Evolutionary conservation across 2,329 filamentous ascomycete species (phyloP), one percentile per base, ranked within the genome.

Genomic region (Xylariomycetidae sp.): DNA sequence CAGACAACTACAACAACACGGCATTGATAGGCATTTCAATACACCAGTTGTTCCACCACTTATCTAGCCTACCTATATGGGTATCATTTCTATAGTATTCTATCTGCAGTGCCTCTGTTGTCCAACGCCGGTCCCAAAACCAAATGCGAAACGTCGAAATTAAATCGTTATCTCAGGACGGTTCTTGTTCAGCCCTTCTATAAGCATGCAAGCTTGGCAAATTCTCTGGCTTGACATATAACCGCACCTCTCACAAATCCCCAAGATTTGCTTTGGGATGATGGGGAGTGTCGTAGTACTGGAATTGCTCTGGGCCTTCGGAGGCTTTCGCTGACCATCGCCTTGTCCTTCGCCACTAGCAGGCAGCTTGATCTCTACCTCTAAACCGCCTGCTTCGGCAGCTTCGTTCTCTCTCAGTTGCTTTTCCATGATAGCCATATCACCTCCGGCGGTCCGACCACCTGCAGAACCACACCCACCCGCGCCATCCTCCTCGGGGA

Each of bases 151-250:
- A 19, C 34, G n/a, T n/a, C n/a, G n/a, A n/a, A n/a, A n/a, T 45
- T 61, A 75, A 63, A 77, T 69, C 50, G 64, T 57, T 41, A 81
- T 75, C 48, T 77, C 67, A 37, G 74, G 64, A 39, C 77, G 66
- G 46, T 81, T 82, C 62, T 92, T 96, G 57, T 98, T 98, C 30
- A 98, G 61, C 0, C 85, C 87, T 49, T 97, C 89, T 3, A 98
- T 73, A 27, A 98, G 67, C 41, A 81, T 83, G 57, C 92, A 98
- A 1, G 92, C 92, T 62, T 98, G 94, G 63, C 92, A 98, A 25
- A 96, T 77, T 18, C 78, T 76, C 60, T 98, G 92, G 50, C 89
- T 96, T 3, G 92, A 95, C 61, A 98, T 85, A 57, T 97, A 98
- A 11, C 92, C 92, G 50, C 92, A 98, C 33, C 78, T 82, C 52